Evolutionary conservation across 2,329 filamentous ascomycete genomes (phyloP), one percentile per base, ranked within the genome.

Genomic region (Ophiognomonia clavigignenti-juglandacearum): DNA sequence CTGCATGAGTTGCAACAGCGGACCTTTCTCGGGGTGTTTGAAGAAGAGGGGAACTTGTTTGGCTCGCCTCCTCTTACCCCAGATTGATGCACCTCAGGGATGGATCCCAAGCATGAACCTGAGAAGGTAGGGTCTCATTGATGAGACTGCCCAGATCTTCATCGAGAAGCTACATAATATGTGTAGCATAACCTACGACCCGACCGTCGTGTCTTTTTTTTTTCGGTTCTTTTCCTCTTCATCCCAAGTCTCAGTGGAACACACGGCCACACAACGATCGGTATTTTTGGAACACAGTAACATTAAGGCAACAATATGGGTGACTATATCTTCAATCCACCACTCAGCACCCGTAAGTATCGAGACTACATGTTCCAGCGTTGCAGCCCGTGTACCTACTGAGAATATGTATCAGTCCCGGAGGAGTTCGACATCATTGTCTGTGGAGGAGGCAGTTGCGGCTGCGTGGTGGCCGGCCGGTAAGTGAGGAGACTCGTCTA

Each of bases 381-480:
- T n/a, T n/a, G n/a, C n/a, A n/a, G n/a, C n/a, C n/a, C n/a, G n/a
- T n/a, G n/a, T n/a, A n/a, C n/a, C n/a, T n/a, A n/a, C n/a, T n/a
- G n/a, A n/a, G n/a, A n/a, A n/a, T n/a, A n/a, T n/a, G n/a, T n/a
- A n/a, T n/a, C n/a, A n/a, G n/a, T 89, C 53, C 85, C 85, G 29
- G 85, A 89, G 50, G 86, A 89, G 71, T 86, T 88, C 59, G 86
- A 89, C 62, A 88, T 90, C 57, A 89, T 89, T 57, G 83, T 89
- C 24, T 85, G 82, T 55, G 86, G 86, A 59, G 86, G 86, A 59
- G 85, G 85, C 45, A 86, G 82, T 61, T 80, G 76, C 52, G 82
- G 74, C 26, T 78, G 74, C 60, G 75, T 78, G n/a, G 73, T 78
- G 35, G 75, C 75, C 44, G 75, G 75, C 48, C 66, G 79, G 77